Evolutionary conservation across 768 basidiomycete species (phyloP).

Genomic region (Tylopilus plumbeoviolaceoides): DNA sequence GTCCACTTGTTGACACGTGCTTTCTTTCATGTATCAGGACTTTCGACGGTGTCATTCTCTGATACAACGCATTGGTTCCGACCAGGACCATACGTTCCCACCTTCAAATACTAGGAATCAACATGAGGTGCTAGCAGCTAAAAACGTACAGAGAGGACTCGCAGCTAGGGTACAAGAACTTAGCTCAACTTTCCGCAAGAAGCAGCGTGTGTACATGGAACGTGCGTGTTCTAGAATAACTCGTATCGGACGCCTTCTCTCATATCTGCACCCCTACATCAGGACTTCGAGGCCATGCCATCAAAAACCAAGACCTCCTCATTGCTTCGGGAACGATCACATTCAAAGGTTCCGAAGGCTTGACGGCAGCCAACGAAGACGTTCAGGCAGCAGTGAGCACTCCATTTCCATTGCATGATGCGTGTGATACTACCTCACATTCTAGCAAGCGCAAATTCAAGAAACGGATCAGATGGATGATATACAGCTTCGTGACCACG

Average conservation of each 20-base stretch:
- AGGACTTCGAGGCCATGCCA: constrained; percentile 97
- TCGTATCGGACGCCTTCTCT: constrained; percentile 11
- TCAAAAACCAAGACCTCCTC: constrained; percentile 93
- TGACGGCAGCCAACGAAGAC: constrained; percentile 88
- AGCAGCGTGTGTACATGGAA: constrained; percentile 97
- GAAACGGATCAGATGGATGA: constrained; percentile 39
- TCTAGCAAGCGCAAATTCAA: constrained; percentile 32
- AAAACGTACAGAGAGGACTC: constrained; percentile 92
- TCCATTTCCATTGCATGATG: constrained; percentile 12
- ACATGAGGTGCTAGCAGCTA: constrained; percentile 64
- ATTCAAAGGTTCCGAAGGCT: constrained; percentile 74
- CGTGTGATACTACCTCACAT: constrained; percentile 9
- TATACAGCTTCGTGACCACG: constrained; percentile 52
- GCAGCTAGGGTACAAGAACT: constrained; percentile 96
- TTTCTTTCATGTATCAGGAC: constrained; percentile 25
- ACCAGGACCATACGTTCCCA: constrained; percentile 60
- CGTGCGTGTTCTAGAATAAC: constrained; percentile 53
- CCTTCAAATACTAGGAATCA: constrained; percentile 41
- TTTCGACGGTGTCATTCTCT: constrained; percentile 41
- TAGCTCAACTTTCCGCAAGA: constrained; percentile 90
- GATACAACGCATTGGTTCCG: constrained; percentile 66
- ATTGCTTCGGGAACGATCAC: constrained; percentile 85
- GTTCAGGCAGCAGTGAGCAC: constrained; percentile 75
- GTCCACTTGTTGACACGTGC: constrained; percentile 5
- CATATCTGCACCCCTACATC: constrained; percentile 13